Base-by-base conservation (phyloP, 164 flowering plant species). In the Macadamia integrifolia region DNA sequence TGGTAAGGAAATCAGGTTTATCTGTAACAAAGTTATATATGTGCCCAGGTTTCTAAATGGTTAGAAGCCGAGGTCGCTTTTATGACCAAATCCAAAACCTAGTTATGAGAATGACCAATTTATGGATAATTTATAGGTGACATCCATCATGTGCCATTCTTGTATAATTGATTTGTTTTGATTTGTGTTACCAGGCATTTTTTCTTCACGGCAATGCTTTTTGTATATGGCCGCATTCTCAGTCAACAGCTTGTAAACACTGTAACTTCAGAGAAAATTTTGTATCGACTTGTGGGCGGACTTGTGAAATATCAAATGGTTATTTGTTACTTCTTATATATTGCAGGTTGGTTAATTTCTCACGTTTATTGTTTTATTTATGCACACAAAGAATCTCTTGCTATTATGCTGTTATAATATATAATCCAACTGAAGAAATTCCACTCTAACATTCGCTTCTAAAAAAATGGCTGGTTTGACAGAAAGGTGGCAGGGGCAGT, bases 171-270 rank as follows among this genome's bases (percentile, higher is more conserved):
- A 35, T 35, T 35, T 35, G 3, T 35, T 61, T 9, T 9, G 4
- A 52, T 66, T 72, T 53, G 13, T 76, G 29, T 61, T 60, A 55
- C 17, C 85, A 93, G 98, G 98, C 91, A 93, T 80, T 93, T 93
- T 67, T 93, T 93, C 89, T 91, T 93, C 90, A 89, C 96, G 0
- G 96, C 93, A n/a, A 80, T 93, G 97, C 75, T 93, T 48, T 93
- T 89, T 77, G 94, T 87, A 2, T 91, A 93, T 75, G 98, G 97
- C 9, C 91, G 94, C 49, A 82, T 93, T 68, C 90, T 93, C 69
- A 88, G 89, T 73, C 96, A 89, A 71, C 90, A 87, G 66, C 89
- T 91, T 18, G 92, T 87, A 74, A 89, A 89, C 72, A 91, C 96
- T 58, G 94, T 89, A 15, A 83, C 92, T 46, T 73, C 88, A 44